phyloP scores from a whole-genome alignment of 495 filamentous ascomycete species.

The Neurospora africana region DNA sequence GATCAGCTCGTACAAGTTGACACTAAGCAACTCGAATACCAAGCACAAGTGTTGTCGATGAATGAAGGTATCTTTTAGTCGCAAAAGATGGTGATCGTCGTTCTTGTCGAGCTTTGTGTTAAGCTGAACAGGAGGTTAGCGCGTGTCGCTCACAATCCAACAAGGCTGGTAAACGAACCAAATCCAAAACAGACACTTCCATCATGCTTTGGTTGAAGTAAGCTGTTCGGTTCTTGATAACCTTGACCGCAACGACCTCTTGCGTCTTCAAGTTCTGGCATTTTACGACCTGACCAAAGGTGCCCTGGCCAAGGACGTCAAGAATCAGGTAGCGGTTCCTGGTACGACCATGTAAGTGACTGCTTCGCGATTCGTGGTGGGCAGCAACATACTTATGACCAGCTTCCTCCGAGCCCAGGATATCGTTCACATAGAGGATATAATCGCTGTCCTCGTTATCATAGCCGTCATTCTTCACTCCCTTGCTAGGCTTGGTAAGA shows the following conservation, averaged over 20 bases:
- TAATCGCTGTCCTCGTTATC: slow-evolving; percentile 99
- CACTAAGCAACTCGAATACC: slow-evolving; percentile 93
- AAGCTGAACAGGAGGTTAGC: slow-evolving; percentile 44
- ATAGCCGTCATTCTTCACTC: slow-evolving; percentile 96
- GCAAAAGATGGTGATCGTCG: slow-evolving; percentile 93
- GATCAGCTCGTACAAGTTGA: slow-evolving; percentile 97
- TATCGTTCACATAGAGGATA: slow-evolving; percentile 98
- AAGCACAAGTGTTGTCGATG: slow-evolving; percentile 96
- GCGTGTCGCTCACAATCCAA: neutral
- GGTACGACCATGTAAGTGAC: neutral
- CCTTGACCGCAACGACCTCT: slow-evolving; percentile 97
- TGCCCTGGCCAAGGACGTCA: slow-evolving; percentile 95
- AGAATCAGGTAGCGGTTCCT: slow-evolving; percentile 97
- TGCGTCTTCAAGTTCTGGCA: slow-evolving; percentile 97
- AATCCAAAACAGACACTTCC: slow-evolving; percentile 95
- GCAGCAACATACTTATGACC: slow-evolving; percentile 74
- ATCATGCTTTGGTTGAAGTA: slow-evolving; percentile 99
- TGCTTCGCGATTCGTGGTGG: neutral
- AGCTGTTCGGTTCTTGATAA: slow-evolving; percentile 97
- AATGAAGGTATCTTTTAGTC: slow-evolving; percentile 97
- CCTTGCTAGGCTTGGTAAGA: slow-evolving; percentile 98
- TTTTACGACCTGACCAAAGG: slow-evolving; percentile 99
- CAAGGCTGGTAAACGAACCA: slow-evolving; percentile 46
- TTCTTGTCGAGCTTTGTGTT: slow-evolving; percentile 99
- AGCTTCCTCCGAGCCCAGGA: slow-evolving; percentile 92